Percentiles rank a stretch among this genome's conserved stretches.
Evolutionary conservation across 2,329 filamentous ascomycete species (phyloP).

Genomic region (Ophiostoma montium): DNA sequence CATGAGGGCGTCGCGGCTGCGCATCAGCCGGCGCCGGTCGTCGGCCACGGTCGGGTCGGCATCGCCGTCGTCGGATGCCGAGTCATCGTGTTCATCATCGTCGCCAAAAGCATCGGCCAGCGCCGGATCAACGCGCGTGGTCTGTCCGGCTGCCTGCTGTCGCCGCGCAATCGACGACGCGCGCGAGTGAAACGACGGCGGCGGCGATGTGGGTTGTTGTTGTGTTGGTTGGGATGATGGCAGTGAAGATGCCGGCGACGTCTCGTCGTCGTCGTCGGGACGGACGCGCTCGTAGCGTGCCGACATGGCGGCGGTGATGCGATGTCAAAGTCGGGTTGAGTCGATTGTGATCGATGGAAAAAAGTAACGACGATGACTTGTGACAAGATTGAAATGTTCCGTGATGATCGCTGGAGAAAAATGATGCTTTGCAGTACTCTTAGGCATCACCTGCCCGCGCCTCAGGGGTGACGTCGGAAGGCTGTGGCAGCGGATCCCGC

Average conservation of each 20-base stretch:
- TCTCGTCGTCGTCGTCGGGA: conserved; percentile 24
- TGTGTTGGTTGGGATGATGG: conserved; percentile 34
- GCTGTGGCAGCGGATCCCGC: too few species aligned
- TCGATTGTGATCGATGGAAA: too few species aligned
- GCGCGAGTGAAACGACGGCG: conserved; percentile 80
- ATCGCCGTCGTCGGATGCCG: conserved; percentile 80
- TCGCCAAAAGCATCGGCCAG: conserved; percentile 87
- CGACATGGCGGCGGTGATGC: conserved; percentile 26
- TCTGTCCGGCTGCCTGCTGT: background rate
- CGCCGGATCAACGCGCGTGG: conserved; percentile 49
- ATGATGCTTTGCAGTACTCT: too few species aligned
- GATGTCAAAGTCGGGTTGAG: background rate
- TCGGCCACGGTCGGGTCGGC: conserved; percentile 67
- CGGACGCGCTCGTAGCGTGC: conserved; percentile 45
- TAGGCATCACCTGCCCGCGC: background rate
- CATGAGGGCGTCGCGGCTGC: conserved; percentile 32
- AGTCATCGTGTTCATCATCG: conserved; percentile 63
- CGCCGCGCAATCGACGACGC: conserved; percentile 43
- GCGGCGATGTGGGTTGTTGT: conserved; percentile 34
- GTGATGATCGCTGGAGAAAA: too few species aligned
- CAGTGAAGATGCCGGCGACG: conserved; percentile 41
- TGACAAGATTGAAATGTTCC: too few species aligned
- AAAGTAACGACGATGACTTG: too few species aligned
- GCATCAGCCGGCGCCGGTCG: conserved; percentile 76
- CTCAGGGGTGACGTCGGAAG: conserved; percentile 1